Base-by-base conservation (phyloP, 257 asterid genomes). In the Solanum chaucha region DNA sequence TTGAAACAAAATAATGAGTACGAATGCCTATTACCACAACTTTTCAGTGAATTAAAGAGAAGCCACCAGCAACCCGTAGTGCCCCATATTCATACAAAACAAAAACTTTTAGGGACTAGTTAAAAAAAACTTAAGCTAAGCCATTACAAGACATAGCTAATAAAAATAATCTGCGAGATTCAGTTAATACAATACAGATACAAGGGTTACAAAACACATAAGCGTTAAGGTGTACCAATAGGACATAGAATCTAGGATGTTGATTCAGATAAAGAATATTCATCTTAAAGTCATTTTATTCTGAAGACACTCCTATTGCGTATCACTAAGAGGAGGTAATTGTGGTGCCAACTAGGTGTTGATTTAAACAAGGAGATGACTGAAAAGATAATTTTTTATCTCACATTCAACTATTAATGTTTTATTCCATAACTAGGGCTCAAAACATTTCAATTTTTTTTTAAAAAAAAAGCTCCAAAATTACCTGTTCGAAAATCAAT, bases 401-500 rank as follows among this genome's bases (percentile, higher is more conserved):
- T 13, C 17, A 46, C 55, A 46, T 46, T 46, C 55, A 46, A 38
- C 24, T 36, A 73, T 22, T n/a, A 38, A 36, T 22, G 13, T 0
- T n/a, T 20, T 75, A 44, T 12, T 44, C 55, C 5, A 3, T 12
- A 44, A 44, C 17, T 44, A 44, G 2, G 55, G 35, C 59, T 75
- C 83, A 75, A 32, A 40, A 6, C n/a, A 12, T 6, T 2, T 75
- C 35, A 78, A 41, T 14, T 44, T 34, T 34, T 32, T 0, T 34
- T 32, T 0, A 24, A 41, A 78, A 14, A 9, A 41, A 41, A 77
- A 77, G 7, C 84, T 41, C 30, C 24, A 26, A 83, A 88, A 74
- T 87, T 93, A 96, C 97, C 91, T 89, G 90, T 87, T 88, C 78
- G 58, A 38, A 85, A 59, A 86, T 65, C 68, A 0, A 46, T 46